Evolutionary conservation across 352 stramenopile species (phyloP).

Genomic region (Phytophthora quininea): DNA sequence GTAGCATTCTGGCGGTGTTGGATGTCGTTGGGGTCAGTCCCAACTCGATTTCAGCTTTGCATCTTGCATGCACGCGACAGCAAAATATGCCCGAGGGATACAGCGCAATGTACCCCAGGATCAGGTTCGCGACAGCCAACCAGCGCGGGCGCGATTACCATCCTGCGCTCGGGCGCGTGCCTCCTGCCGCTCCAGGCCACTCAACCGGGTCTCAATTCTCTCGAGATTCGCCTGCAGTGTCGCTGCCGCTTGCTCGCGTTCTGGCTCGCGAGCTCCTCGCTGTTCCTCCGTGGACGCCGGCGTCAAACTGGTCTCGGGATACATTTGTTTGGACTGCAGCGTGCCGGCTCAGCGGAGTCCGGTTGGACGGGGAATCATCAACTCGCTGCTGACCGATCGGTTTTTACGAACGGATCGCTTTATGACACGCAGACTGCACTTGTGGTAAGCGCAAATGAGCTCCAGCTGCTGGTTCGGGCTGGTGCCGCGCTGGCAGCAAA

Average conservation of each 20-base stretch:
- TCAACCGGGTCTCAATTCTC: not conserved
- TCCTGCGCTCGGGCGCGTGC: not conserved
- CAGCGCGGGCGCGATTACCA: not conserved
- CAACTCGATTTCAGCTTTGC: not conserved
- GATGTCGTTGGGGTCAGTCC: not conserved
- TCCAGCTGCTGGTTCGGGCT: too few relatives aligned
- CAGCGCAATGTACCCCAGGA: not conserved
- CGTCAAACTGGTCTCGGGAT: not conserved
- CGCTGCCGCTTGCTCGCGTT: not conserved
- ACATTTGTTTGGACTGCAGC: not conserved
- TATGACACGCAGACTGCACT: not conserved
- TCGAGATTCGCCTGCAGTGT: not conserved
- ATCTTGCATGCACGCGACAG: not conserved
- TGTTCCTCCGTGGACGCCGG: not conserved
- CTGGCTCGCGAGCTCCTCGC: not conserved
- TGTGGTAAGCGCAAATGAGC: not conserved
- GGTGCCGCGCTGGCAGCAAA: too few relatives aligned
- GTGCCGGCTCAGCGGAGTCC: not conserved
- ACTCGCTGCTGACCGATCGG: not conserved
- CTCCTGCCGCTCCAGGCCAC: not conserved
- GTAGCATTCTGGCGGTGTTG: not conserved
- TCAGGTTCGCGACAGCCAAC: not conserved
- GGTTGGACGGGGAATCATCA: not conserved
- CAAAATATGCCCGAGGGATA: not conserved
- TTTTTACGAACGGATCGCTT: too few relatives aligned